phyloP scores from a whole-genome alignment of 495 filamentous ascomycete species.

The Penicillium steckii region DNA sequence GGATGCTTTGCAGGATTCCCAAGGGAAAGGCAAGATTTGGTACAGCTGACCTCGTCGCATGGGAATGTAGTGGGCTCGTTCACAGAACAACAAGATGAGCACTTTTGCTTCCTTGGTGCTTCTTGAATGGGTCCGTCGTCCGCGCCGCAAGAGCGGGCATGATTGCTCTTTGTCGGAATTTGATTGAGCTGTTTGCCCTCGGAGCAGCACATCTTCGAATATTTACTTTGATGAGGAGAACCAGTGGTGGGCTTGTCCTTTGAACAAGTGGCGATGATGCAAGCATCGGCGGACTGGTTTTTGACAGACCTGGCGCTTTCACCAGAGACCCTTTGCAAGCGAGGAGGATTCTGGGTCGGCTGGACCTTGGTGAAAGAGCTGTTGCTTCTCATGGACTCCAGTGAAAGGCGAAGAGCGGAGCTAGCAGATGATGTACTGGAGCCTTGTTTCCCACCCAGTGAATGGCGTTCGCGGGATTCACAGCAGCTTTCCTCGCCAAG shows the following conservation, averaged over 20 bases:
- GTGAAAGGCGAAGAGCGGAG: constrained; percentile 6
- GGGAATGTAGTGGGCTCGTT: not conserved
- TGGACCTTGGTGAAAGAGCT: not conserved
- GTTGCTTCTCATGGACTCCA: constrained; percentile 10
- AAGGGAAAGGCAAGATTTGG: not conserved
- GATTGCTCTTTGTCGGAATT: not conserved
- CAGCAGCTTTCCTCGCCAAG: constrained; percentile 55
- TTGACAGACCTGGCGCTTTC: constrained; percentile 1
- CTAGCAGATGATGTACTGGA: constrained; percentile 8
- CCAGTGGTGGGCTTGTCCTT: not conserved
- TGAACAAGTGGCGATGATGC: not conserved
- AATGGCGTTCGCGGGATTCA: constrained; percentile 4
- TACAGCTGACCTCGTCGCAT: not conserved
- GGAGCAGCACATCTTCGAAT: not conserved
- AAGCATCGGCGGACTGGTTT: not conserved
- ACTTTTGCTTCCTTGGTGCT: not conserved
- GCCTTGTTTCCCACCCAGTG: not conserved
- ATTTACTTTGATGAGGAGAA: not conserved
- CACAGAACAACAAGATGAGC: not conserved
- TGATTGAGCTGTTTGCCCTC: not conserved
- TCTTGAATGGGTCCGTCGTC: not conserved
- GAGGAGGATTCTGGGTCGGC: constrained; percentile 2
- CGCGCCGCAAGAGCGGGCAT: constrained; percentile 8
- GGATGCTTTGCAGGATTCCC: not conserved
- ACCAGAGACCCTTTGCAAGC: constrained; percentile 7